Conservation (phyloP, 2,329 filamentous ascomycete species). For the Apiospora phragmitis region DNA sequence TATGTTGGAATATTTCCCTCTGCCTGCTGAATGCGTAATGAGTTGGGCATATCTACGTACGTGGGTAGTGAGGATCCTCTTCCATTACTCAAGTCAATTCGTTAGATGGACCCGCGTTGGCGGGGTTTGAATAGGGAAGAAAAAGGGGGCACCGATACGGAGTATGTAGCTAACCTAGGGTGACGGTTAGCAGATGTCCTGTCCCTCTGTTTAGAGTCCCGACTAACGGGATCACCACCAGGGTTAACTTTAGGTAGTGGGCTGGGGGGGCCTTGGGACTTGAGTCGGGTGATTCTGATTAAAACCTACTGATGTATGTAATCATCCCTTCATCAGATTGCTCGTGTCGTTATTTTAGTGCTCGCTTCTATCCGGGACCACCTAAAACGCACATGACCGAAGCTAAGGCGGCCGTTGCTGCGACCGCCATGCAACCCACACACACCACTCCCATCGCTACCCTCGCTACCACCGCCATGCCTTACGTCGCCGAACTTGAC, state of each 20-base stretch:
- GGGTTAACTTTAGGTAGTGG: not conserved
- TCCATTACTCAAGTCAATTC: not conserved
- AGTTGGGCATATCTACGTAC: not conserved
- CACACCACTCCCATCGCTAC: not conserved
- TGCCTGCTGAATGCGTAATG: not conserved
- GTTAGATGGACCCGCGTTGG: not conserved
- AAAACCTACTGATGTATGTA: not conserved
- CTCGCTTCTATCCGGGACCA: not conserved
- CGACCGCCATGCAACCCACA: conserved; percentile 3
- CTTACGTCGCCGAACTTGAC: not conserved
- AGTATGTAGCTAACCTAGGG: conserved; percentile 9
- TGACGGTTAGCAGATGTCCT: not conserved
- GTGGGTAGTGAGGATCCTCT: not conserved
- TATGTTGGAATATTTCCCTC: not conserved
- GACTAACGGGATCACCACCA: not conserved
- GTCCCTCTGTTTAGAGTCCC: not conserved
- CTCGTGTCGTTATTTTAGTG: conserved; percentile 1
- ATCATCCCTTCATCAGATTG: not conserved
- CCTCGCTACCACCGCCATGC: not conserved
- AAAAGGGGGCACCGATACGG: not conserved
- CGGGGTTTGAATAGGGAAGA: not conserved
- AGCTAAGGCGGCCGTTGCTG: conserved; percentile 5
- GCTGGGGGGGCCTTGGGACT: not conserved
- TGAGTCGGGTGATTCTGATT: not conserved
- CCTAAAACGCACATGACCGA: not conserved